These are phyloP conservation scores for Anastatica hierochuntica DNA, from an alignment of 345 rosid genomes.

Conservation along the genomic window DNA sequence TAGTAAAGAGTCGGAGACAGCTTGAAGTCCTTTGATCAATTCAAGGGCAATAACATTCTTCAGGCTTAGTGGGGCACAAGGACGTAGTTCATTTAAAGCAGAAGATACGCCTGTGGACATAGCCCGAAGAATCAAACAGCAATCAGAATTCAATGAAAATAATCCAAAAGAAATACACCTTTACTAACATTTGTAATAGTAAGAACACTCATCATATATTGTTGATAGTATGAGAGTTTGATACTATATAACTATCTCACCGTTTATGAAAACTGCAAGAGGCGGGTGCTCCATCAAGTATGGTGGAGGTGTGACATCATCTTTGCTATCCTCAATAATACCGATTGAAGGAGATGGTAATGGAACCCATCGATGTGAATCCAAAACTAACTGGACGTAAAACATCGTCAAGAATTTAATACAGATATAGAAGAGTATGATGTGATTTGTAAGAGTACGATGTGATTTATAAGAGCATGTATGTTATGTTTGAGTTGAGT, in stretches of 20 bases:
- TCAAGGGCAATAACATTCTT: conserved; percentile 69
- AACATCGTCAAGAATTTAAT: conserved; percentile 20
- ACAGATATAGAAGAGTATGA: background rate
- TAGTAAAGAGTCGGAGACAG: conserved; percentile 69
- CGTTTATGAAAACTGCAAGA: conserved; percentile 88
- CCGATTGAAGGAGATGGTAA: conserved; percentile 61
- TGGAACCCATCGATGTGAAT: conserved; percentile 97
- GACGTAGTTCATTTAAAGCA: conserved; percentile 87
- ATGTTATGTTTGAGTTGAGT: background rate
- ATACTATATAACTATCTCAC: conserved; percentile 27
- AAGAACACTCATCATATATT: background rate
- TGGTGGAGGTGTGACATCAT: conserved; percentile 91
- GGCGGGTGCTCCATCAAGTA: conserved; percentile 97
- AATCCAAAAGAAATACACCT: background rate
- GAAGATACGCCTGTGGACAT: conserved; percentile 65
- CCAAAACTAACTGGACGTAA: conserved; percentile 77
- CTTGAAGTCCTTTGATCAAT: conserved; percentile 67
- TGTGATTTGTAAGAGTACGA: background rate
- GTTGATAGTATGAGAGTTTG: too few species aligned
- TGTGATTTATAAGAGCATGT: background rate
- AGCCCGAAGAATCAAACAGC: background rate
- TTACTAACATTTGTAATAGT: background rate
- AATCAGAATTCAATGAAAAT: background rate
- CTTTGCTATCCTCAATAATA: conserved; percentile 54
- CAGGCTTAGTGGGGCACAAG: conserved; percentile 82